Base-by-base conservation (phyloP, 805 yeast species). In the Pichia eremophila region DNA sequence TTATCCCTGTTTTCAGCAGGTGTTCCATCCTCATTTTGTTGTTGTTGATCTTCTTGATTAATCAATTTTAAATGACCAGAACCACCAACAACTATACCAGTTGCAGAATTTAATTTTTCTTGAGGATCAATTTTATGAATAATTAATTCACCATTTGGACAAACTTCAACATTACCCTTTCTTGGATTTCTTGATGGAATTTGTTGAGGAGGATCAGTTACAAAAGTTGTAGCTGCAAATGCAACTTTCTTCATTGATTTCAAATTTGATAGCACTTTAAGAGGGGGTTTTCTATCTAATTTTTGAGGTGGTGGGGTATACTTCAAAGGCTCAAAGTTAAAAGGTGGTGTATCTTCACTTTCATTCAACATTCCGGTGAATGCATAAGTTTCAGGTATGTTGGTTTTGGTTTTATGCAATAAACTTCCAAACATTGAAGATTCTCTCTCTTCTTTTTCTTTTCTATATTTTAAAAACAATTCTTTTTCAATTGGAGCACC, bases 191-290 rank as follows among this genome's bases (percentile, higher is more conserved):
- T 69, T 2, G 95, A 84, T 2, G 97, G 97, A 51, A 90, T 85
- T 61, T 89, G 96, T 59, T 90, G 97, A 1, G 96, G 95, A 2
- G 97, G 97, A 63, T 90, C 96, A 51, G 71, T 72, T 0, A 72
- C 73, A 51, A 88, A 75, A 45, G 82, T 78, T 44, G 85, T 85
- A 5, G 87, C 72, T 0, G 93, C 88, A 64, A 90, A 90, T 0
- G 79, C 74, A 5, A 88, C 95, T 51, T 90, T 70, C 53, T 77
- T 73, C 60, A 85, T 67, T 15, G 60, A 70, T 57, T 52, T 60
- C 9, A 65, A 47, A 10, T 54, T 57, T 36, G 53, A 49, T 19
- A 67, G 51, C 2, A 50, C 54, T 18, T 54, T 45, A 14, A 67
- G 55, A 19, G 66, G 65, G 4, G 70, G 69, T 17, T 45, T 49